These are phyloP conservation scores for Iberis amara DNA, from an alignment of 441 rosid species.

Conservation along the genomic window DNA sequence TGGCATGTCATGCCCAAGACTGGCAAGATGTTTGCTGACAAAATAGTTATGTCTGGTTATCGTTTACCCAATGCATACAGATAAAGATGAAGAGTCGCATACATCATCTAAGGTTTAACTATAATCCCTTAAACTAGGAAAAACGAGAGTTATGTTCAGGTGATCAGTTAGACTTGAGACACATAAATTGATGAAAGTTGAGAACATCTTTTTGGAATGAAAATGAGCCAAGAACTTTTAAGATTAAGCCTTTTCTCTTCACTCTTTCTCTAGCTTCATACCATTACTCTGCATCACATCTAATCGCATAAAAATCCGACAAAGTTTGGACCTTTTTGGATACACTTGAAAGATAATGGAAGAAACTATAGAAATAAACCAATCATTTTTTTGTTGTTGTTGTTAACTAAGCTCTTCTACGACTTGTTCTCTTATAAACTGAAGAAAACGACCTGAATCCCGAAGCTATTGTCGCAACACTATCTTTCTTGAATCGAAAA, in stretches of 20 bases:
- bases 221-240: not conserved
- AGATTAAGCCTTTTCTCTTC: not conserved
- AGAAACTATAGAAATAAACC: not conserved
- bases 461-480: slow-evolving; percentile 2
- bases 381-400: not conserved
- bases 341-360: too few species aligned
- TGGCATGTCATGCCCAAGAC: slow-evolving; percentile 99
- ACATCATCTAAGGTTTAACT: slow-evolving; percentile 13
- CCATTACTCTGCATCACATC: not conserved
- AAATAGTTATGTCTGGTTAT: slow-evolving; percentile 75
- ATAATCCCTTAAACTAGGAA: slow-evolving; percentile 9
- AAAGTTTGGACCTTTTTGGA: too few species aligned
- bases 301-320: not conserved
- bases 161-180: slow-evolving; percentile 10
- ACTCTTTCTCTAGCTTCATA: too few species aligned
- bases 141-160: slow-evolving; percentile 9
- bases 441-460: slow-evolving; percentile 21
- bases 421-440: not conserved
- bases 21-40: slow-evolving; percentile 85
- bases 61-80: slow-evolving; percentile 76
- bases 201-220: slow-evolving; percentile 5
- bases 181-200: slow-evolving; percentile 8
- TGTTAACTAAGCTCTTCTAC: slow-evolving; percentile 12
- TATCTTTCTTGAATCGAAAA: slow-evolving; percentile 21
- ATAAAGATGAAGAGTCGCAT: slow-evolving; percentile 29